A percentile compares a stretch with the other conserved stretches of the same genome.
Conservation (phyloP, 176 grass and related monocot species). For the Elaeis guineensis region DNA sequence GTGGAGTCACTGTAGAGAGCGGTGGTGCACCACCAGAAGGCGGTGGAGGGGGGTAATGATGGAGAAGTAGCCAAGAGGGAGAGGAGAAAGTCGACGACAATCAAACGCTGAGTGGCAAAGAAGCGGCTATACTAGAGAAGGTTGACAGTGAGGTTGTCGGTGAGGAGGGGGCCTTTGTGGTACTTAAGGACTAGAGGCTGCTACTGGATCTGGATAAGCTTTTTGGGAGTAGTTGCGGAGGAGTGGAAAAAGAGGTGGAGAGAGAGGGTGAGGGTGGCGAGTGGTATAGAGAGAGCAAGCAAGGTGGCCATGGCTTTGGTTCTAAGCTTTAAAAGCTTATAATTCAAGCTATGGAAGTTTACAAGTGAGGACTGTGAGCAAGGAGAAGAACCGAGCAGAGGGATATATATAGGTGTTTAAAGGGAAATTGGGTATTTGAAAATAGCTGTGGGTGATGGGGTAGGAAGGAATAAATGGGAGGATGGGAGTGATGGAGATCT, state of each 20-base stretch:
- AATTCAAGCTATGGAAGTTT: no score
- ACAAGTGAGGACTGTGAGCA: no score
- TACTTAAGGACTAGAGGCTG: constrained; percentile 7
- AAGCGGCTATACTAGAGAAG: constrained; percentile 43
- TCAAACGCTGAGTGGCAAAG: constrained; percentile 23
- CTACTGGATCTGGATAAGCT: not conserved
- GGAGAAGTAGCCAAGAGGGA: constrained; percentile 16
- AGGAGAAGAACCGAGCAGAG: no score
- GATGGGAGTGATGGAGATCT: no score
- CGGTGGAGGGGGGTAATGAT: constrained; percentile 8
- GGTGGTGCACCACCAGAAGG: constrained; percentile 42
- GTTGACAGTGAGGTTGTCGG: constrained; percentile 24
- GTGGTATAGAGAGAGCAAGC: not conserved
- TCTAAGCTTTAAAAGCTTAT: no score
- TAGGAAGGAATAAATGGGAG: no score
- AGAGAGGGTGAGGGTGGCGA: not conserved
- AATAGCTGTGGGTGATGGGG: no score
- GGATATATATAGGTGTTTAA: no score
- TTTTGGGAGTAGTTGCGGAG: not conserved
- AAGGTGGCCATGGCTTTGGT: not conserved
- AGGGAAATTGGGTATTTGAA: no score
- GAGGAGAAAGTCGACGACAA: constrained; percentile 40
- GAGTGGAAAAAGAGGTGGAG: not conserved
- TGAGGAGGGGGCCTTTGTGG: constrained; percentile 48
- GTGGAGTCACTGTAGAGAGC: not conserved